Evolutionary conservation across 2,329 filamentous ascomycete genomes (phyloP).

Genomic region (Aspergillus fumigatus): DNA sequence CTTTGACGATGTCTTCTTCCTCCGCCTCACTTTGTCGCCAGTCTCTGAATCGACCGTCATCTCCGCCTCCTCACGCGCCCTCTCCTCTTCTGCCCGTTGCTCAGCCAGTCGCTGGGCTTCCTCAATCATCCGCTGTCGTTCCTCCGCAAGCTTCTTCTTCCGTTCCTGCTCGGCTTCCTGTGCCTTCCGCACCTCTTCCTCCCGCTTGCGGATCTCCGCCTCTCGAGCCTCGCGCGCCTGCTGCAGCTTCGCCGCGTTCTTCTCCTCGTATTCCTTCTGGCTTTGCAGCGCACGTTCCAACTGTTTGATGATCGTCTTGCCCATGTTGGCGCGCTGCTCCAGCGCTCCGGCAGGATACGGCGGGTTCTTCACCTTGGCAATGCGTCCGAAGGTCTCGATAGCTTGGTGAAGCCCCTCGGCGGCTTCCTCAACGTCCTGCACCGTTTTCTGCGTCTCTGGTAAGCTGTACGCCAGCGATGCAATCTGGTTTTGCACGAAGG

Average conservation of each 20-base stretch:
- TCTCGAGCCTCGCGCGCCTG: conserved; percentile 77
- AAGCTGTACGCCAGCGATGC: conserved; percentile 74
- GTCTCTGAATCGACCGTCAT: conserved; percentile 78
- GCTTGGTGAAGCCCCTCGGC: conserved; percentile 77
- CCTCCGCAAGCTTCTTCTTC: conserved; percentile 77
- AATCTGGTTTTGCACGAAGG: conserved; percentile 93
- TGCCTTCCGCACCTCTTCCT: conserved; percentile 67
- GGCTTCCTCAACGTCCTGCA: conserved; percentile 76
- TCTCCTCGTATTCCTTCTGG: conserved; percentile 87
- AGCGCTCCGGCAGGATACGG: conserved; percentile 89
- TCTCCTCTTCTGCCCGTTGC: conserved; percentile 66
- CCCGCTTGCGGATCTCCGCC: conserved; percentile 70
- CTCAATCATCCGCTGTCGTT: conserved; percentile 75
- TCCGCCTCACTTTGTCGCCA: conserved; percentile 73
- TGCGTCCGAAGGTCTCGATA: conserved; percentile 62
- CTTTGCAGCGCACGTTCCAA: conserved; percentile 77
- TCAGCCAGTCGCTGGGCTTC: conserved; percentile 69
- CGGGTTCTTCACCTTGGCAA: conserved; percentile 60
- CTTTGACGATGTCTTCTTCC: conserved; percentile 53
- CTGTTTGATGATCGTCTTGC: conserved; percentile 88
- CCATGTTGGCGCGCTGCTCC: conserved; percentile 96
- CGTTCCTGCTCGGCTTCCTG: conserved; percentile 68
- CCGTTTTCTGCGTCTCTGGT: conserved; percentile 69
- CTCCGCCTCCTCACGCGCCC: conserved; percentile 66
- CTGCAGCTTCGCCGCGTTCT: conserved; percentile 82